These are phyloP conservation scores for Sugiyamaella japonica DNA, from an alignment of 1,139 yeast species.

Conservation along the genomic window DNA sequence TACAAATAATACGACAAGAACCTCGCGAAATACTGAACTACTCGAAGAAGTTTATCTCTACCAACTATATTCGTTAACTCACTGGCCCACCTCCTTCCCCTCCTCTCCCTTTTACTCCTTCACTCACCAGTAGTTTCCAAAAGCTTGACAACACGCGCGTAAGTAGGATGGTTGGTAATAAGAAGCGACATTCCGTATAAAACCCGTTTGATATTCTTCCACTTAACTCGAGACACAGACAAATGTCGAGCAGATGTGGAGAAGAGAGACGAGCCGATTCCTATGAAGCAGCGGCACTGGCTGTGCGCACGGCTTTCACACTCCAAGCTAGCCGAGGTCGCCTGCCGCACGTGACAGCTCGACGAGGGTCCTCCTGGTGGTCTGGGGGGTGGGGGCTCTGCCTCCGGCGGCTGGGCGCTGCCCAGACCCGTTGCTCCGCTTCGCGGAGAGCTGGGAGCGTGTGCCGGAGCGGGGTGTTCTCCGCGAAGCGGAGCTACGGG, in stretches of 20 bases:
- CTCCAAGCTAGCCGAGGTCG: not conserved
- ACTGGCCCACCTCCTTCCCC: not conserved
- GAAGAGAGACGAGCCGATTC: too few relatives aligned
- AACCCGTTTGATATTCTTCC: not conserved
- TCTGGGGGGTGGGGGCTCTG: not conserved
- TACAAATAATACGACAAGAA: constrained; percentile 65
- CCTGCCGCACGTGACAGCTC: not conserved
- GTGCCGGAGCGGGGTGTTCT: too few relatives aligned
- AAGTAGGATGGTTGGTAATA: constrained; percentile 59
- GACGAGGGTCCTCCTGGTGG: too few relatives aligned
- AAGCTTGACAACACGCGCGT: constrained; percentile 56
- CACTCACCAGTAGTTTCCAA: constrained; percentile 30
- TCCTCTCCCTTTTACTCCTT: not conserved
- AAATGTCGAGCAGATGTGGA: not conserved
- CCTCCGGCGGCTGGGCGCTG: not conserved
- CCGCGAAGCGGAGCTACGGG: too few relatives aligned
- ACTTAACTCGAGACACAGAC: not conserved
- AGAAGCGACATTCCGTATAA: constrained; percentile 13
- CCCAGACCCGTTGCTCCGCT: not conserved
- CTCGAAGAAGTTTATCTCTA: constrained; percentile 76
- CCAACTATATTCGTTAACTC: constrained; percentile 42
- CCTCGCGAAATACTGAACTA: constrained; percentile 78
- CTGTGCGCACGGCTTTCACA: too few relatives aligned
- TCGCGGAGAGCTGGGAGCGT: too few relatives aligned
- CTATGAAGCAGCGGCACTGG: too few relatives aligned